These are phyloP conservation scores for Fusarium floridanum DNA, from an alignment of 2,329 filamentous ascomycete species.

Conservation along the genomic window DNA sequence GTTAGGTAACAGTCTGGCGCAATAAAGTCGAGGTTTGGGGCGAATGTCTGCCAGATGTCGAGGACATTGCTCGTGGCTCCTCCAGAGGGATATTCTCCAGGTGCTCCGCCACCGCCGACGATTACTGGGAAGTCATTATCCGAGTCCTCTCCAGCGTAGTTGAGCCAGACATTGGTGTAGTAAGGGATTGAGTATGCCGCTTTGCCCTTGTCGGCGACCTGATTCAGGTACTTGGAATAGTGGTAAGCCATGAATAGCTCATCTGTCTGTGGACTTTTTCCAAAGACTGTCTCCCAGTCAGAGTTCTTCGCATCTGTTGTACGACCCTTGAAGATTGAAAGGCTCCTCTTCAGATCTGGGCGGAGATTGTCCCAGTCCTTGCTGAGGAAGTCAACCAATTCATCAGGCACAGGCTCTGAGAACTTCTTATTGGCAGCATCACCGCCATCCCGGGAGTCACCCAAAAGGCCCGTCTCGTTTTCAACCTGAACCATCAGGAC, in stretches of 20 bases:
- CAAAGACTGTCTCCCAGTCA: slow-evolving; percentile 49
- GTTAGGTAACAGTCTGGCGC: slow-evolving; percentile 53
- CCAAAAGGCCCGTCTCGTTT: slow-evolving; percentile 63
- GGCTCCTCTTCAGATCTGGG: slow-evolving; percentile 5
- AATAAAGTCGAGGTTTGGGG: slow-evolving; percentile 57
- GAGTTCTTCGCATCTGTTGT: background rate
- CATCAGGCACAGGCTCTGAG: slow-evolving; percentile 11
- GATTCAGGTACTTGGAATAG: slow-evolving; percentile 42
- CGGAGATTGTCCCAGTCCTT: slow-evolving; percentile 17
- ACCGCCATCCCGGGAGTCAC: slow-evolving; percentile 61
- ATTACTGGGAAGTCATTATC: slow-evolving; percentile 41
- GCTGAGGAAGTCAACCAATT: slow-evolving; percentile 13
- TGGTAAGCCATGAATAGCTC: slow-evolving; percentile 50
- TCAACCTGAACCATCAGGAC: slow-evolving; percentile 67
- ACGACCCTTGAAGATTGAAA: background rate
- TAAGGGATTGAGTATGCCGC: slow-evolving; percentile 39
- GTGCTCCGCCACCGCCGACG: slow-evolving; percentile 44
- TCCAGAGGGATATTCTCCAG: slow-evolving; percentile 50
- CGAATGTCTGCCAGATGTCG: slow-evolving; percentile 52
- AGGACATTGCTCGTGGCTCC: slow-evolving; percentile 42
- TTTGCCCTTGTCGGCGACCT: slow-evolving; percentile 46
- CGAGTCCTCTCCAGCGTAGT: slow-evolving; percentile 34
- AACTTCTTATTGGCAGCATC: slow-evolving; percentile 49
- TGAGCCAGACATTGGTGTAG: slow-evolving; percentile 48
- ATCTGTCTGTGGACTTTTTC: slow-evolving; percentile 39